phyloP scores from a whole-genome alignment of 2,329 filamentous ascomycete species.

The Diplodia mutila region DNA sequence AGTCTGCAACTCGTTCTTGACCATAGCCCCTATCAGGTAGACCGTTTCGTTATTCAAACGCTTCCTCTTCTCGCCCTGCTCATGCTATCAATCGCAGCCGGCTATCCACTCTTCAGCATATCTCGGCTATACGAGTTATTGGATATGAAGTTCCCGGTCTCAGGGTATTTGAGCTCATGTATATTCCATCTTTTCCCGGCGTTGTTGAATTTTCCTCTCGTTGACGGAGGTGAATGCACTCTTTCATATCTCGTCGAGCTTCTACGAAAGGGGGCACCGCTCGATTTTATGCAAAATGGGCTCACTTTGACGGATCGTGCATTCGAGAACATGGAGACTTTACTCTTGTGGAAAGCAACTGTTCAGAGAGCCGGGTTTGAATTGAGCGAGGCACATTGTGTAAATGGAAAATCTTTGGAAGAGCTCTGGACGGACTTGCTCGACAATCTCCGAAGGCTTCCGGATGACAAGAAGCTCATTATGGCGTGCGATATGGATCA shows the following conservation, averaged over 20 bases:
- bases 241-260: background rate
- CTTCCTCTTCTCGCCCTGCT: background rate
- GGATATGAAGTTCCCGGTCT: too few relatives aligned
- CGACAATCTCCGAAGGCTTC: background rate
- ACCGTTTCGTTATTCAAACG: too few relatives aligned
- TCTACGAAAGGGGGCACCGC: background rate
- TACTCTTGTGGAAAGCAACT: background rate
- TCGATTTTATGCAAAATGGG: background rate
- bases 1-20: background rate
- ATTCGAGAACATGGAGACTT: rapidly evolving
- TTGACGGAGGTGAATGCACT: too few relatives aligned
- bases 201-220: too few relatives aligned
- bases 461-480: background rate
- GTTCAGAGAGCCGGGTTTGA: background rate
- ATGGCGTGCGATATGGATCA: background rate
- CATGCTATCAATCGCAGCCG: too few relatives aligned
- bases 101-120: too few relatives aligned
- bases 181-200: too few relatives aligned
- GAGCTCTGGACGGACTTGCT: background rate
- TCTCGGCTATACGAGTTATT: too few relatives aligned
- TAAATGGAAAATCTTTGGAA: background rate
- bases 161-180: too few relatives aligned
- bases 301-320: background rate
- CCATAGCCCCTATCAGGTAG: too few relatives aligned
- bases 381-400: background rate